phyloP scores from a whole-genome alignment of 2,329 filamentous ascomycete species.

The Ascochyta pisi region DNA sequence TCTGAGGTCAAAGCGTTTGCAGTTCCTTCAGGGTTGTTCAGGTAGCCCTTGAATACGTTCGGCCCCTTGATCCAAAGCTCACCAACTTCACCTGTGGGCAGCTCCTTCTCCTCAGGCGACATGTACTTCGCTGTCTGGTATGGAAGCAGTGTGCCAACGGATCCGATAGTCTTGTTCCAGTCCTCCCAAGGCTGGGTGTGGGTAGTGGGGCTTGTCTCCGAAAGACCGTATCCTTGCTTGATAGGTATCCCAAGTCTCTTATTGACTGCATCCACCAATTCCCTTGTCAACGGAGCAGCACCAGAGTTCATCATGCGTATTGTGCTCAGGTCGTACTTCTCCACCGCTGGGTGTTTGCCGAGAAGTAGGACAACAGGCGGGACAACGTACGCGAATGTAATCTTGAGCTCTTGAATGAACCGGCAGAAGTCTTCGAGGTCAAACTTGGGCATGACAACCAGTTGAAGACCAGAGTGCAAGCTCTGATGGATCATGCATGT shows the following conservation, averaged over 20 bases:
- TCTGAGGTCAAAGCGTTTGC: slow-evolving; percentile 74
- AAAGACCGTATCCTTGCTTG: slow-evolving; percentile 92
- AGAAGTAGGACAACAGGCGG: slow-evolving; percentile 84
- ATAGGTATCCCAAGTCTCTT: slow-evolving; percentile 76
- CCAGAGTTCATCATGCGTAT: slow-evolving; percentile 87
- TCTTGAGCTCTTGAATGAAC: slow-evolving; percentile 74
- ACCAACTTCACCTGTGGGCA: slow-evolving; percentile 66
- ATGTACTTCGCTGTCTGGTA: slow-evolving; percentile 86
- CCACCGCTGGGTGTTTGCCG: slow-evolving; percentile 77
- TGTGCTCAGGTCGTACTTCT: slow-evolving; percentile 79
- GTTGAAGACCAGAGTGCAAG: slow-evolving; percentile 69
- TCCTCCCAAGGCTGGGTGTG: slow-evolving; percentile 76
- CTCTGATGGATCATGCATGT: slow-evolving; percentile 74
- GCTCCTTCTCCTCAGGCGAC: slow-evolving; percentile 64
- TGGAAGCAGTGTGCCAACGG: slow-evolving; percentile 77
- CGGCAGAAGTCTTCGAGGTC: slow-evolving; percentile 80
- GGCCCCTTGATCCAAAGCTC: slow-evolving; percentile 75
- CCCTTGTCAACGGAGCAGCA: slow-evolving; percentile 81
- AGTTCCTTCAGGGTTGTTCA: slow-evolving; percentile 75
- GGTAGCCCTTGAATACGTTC: slow-evolving; percentile 80
- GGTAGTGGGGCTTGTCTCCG: slow-evolving; percentile 82
- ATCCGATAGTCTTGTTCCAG: slow-evolving; percentile 78
- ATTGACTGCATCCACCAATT: slow-evolving; percentile 80
- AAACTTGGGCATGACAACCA: slow-evolving; percentile 79
- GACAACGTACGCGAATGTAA: slow-evolving; percentile 83